phyloP scores from a whole-genome alignment of 345 rosid genomes.

The Crucihimalaya himalaica region DNA sequence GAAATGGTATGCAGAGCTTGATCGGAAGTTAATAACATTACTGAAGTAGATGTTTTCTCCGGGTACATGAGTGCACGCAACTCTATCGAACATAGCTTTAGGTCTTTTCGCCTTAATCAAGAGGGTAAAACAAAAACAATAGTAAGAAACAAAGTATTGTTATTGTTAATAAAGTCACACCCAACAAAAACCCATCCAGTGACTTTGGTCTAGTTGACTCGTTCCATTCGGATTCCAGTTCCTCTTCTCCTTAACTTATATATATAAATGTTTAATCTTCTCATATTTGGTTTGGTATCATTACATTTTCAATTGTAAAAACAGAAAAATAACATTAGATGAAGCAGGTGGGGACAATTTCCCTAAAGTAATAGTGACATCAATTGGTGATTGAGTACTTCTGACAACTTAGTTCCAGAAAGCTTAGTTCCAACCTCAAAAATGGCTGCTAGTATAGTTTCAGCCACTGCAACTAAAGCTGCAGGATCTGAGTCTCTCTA shows the following conservation, averaged over 20 bases:
- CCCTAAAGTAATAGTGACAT: too few species aligned
- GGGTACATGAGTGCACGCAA: too few species aligned
- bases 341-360: too few species aligned
- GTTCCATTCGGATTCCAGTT: too few species aligned
- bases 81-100: neutral
- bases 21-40: slow-evolving; percentile 43
- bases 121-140: neutral
- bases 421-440: too few species aligned
- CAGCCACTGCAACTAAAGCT: too few species aligned
- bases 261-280: neutral
- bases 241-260: neutral
- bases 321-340: too few species aligned
- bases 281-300: neutral
- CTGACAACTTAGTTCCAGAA: too few species aligned
- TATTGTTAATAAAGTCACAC: slow-evolving; percentile 7
- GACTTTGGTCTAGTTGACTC: slow-evolving; percentile 3
- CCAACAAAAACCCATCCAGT: slow-evolving; percentile 16
- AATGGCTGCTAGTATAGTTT: too few species aligned
- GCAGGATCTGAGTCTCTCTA: too few species aligned
- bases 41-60: neutral
- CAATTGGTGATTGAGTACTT: too few species aligned
- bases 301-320: neutral
- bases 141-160: slow-evolving; percentile 1
- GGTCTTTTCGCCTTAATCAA: neutral
- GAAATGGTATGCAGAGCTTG: slow-evolving; percentile 68